Evolutionary conservation across 2,329 filamentous ascomycete genomes (phyloP), one percentile per base, ranked within the genome.

Genomic region (Fusarium euwallaceae): DNA sequence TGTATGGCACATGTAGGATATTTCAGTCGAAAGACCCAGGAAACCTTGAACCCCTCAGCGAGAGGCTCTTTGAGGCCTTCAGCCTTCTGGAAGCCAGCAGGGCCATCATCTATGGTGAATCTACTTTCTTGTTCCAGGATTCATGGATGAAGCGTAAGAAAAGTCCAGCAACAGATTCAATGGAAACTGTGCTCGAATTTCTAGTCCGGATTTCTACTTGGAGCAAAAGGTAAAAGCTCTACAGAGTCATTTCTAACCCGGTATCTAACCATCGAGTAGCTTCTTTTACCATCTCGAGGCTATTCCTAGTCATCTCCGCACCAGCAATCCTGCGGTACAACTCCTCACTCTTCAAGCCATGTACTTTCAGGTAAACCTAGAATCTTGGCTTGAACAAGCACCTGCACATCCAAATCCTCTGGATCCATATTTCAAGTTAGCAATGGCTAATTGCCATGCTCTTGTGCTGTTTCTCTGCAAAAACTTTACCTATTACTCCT

Each of bases 401-500:
- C 27, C 9, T 9, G 11, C 27, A 3, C 1, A 37, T 2, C 3
- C 8, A 2, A 16, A n/a, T 3, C 2, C 0, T 24, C 7, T 5
- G 8, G 64, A 75, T 6, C 20, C 61, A 1, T 62, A 75, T 11
- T 6, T 2, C 3, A 37, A 67, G 12, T 48, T 80, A 3, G 68
- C 75, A 0, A 36, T 75, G 1, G 43, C 62, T 3, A 72, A 74
- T 14, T 74, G 66, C 22, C 69, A 77, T 22, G 68, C 74, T 4
- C 51, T 79, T 3, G 17, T 66, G 6, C 51, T 81, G 2, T 78
- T 79, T 2, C 12, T 79, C 7, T 77, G 67, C 20, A 70, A 63
- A 4, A 80, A 78, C n/a, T 81, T 68, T 3, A 77, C 67, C 0
- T 80, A 69, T 6, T 77, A 80, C 34, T 39, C 66, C 0, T 76